Evolutionary conservation across 2,329 filamentous ascomycete species (phyloP).

Genomic region (Botrytis deweyae): DNA sequence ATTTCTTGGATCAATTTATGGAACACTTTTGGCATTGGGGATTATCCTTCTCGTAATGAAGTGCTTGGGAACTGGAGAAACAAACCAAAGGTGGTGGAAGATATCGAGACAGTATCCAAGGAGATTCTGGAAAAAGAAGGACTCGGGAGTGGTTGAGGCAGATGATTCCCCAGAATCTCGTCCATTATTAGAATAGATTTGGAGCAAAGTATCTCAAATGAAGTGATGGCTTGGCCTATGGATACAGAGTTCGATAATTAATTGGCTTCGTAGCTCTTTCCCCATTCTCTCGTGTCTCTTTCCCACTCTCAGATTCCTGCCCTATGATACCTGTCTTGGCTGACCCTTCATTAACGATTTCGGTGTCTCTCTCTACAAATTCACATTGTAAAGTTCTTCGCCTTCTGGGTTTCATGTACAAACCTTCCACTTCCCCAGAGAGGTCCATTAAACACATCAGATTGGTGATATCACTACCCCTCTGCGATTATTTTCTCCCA

Average conservation of each 20-base stretch:
- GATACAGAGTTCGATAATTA: neutral
- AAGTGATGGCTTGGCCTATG: neutral
- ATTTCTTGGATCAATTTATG: slow-evolving; percentile 39
- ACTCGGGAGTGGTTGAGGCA: neutral
- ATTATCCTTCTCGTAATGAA: slow-evolving; percentile 10
- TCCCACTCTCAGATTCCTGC: neutral
- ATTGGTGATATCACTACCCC: neutral
- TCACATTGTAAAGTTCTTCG: neutral
- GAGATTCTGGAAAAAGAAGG: neutral
- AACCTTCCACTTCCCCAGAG: neutral
- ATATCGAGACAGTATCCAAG: neutral
- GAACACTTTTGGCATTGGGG: slow-evolving; percentile 34
- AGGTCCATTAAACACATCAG: neutral
- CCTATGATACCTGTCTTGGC: neutral
- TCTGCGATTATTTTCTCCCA: neutral
- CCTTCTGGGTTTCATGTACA: neutral
- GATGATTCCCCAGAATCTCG: neutral
- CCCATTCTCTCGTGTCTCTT: neutral
- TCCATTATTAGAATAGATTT: neutral
- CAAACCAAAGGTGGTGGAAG: neutral
- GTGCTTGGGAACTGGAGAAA: neutral
- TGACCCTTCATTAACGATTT: neutral
- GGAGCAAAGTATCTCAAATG: too few relatives aligned
- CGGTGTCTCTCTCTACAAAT: neutral
- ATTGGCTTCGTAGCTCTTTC: neutral